Base-by-base conservation (phyloP, 2,329 filamentous ascomycete species). In the Fusarium abutilonis region DNA sequence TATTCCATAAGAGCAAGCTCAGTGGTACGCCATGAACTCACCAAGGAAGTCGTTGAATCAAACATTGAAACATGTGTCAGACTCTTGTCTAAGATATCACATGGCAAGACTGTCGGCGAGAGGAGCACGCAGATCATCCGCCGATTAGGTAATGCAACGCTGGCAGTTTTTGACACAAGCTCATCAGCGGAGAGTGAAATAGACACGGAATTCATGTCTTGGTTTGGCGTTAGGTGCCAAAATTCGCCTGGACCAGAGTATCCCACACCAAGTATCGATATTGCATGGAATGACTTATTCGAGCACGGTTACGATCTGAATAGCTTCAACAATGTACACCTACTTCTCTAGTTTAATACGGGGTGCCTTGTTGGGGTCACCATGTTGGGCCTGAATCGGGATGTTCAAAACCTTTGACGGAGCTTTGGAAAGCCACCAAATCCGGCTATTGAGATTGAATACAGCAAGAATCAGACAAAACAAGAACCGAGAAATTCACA, bases 131-230 rank as follows among this genome's bases (percentile, higher is more conserved):
- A 68, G 10, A 58, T 68, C 5, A 58, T 68, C 3, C 49, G 60
- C 2, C 42, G 66, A 13, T 28, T 68, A 2, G 66, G 66, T 1
- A 68, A 68, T 46, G 66, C 66, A 8, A 68, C 63, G 4, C 11
- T 68, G 1, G 60, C 63, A 1, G 51, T 68, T 2, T 68, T 68
- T 19, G 66, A 69, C 11, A 62, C 64, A 0, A 23, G 51, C 11
- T 55, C 56, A 3, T 43, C 46, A 29, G 43, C 63, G 5, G 66
- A 58, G 13, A 65, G 49, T 3, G 66, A 67, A 7, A 61, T 68
- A 6, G 66, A 68, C 36, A 68, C 63, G 1, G 66, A 68, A 23
- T 68, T 68, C 31, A 68, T 68, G 66, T 69, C 66, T 5, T 68
- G 66, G 66, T 68, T 68, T 31, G 66, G 66, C 11, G 60, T 68